These are phyloP conservation scores for Zelopaecilomyces penicillatus DNA, from an alignment of 2,329 filamentous ascomycete species.

Conservation along the genomic window DNA sequence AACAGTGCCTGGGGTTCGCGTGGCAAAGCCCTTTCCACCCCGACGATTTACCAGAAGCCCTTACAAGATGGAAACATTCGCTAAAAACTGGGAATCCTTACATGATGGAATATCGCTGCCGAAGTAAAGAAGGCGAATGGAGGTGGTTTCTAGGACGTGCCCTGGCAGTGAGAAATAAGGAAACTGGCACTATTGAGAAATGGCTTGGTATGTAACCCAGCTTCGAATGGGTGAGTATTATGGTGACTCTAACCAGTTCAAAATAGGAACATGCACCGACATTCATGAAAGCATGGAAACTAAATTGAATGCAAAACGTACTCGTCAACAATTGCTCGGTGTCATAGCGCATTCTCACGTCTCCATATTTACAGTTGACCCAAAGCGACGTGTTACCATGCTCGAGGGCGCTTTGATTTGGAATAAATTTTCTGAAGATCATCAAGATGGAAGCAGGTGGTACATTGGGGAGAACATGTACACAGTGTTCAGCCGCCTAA, in stretches of 20 bases:
- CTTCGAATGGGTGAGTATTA: background rate
- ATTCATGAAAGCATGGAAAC: constrained; percentile 67
- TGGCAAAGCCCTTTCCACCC: constrained; percentile 61
- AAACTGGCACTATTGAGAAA: constrained; percentile 61
- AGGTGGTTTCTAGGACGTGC: constrained; percentile 73
- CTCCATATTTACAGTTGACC: constrained; percentile 66
- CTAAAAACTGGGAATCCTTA: constrained; percentile 61
- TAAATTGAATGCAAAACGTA: constrained; percentile 56
- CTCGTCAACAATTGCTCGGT: constrained; percentile 60
- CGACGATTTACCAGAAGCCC: constrained; percentile 55
- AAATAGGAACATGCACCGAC: constrained; percentile 59
- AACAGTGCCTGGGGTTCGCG: constrained; percentile 52
- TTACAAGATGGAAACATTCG: constrained; percentile 51
- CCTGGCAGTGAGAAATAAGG: constrained; percentile 56
- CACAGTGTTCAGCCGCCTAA: constrained; percentile 50
- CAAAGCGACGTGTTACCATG: constrained; percentile 52
- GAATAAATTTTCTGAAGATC: constrained; percentile 34
- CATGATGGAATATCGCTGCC: constrained; percentile 62
- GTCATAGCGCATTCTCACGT: constrained; percentile 69
- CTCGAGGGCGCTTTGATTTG: constrained; percentile 60
- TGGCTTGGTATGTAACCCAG: constrained; percentile 54
- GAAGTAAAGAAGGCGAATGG: constrained; percentile 59
- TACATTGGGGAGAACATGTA: constrained; percentile 56
- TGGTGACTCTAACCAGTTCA: background rate
- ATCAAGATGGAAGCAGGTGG: constrained; percentile 34